These are phyloP conservation scores for Pulveroboletus frians DNA, from an alignment of 768 basidiomycete genomes.

Conservation along the genomic window DNA sequence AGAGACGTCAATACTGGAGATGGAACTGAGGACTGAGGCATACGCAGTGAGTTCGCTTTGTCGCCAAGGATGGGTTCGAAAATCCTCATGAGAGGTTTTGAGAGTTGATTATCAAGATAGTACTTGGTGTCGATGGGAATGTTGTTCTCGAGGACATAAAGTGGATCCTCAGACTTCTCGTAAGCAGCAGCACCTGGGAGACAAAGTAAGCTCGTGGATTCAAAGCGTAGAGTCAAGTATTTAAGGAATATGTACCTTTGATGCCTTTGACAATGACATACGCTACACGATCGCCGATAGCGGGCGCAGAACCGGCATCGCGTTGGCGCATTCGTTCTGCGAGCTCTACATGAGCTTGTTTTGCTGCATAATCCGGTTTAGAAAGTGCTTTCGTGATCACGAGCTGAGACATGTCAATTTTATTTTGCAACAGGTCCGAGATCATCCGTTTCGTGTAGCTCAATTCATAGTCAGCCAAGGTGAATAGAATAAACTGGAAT, in stretches of 20 bases:
- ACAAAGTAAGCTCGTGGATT: background rate
- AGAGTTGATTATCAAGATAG: conserved; percentile 96
- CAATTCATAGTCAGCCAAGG: conserved; percentile 14
- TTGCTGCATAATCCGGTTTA: conserved; percentile 88
- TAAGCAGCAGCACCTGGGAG: conserved; percentile 88
- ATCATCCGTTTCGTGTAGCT: conserved; percentile 94
- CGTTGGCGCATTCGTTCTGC: conserved; percentile 94
- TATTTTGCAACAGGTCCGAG: conserved; percentile 91
- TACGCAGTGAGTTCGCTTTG: conserved; percentile 78
- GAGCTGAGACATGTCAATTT: conserved; percentile 96
- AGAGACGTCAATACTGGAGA: conserved; percentile 1
- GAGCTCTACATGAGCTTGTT: conserved; percentile 95
- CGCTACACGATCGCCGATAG: conserved; percentile 97
- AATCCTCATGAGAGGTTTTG: conserved; percentile 94
- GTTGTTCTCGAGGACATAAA: conserved; percentile 97
- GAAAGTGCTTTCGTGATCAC: conserved; percentile 97
- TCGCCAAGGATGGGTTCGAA: conserved; percentile 98
- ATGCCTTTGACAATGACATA: conserved; percentile 98
- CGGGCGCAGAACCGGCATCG: conserved; percentile 95
- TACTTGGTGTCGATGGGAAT: conserved; percentile 97
- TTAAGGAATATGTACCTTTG: conserved; percentile 55
- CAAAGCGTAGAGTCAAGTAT: background rate
- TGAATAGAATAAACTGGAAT: conserved; percentile 3
- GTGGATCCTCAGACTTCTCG: conserved; percentile 96
- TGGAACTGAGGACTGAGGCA: conserved; percentile 25